Conservation (phyloP, 257 asterid genomes). For the Hygrophila difformis region DNA sequence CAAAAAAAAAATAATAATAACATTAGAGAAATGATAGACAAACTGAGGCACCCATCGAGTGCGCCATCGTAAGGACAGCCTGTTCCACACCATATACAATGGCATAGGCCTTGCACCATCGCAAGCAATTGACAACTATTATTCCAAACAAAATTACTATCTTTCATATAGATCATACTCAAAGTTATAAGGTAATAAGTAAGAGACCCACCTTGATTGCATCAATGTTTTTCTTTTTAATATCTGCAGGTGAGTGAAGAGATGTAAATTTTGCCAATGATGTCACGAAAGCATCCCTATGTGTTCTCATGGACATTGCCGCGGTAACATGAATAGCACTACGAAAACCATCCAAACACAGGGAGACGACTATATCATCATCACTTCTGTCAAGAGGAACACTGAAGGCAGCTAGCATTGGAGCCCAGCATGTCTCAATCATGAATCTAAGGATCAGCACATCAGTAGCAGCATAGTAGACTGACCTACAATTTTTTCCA, state of each 20-base stretch:
- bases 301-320: conserved; percentile 97
- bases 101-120: too few species aligned
- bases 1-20: too few species aligned
- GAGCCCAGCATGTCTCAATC: conserved; percentile 99
- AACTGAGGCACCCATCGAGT: too few species aligned
- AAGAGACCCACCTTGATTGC: conserved; percentile 78
- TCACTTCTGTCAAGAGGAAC: conserved; percentile 98
- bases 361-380: conserved; percentile 62
- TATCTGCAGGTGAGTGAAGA: conserved; percentile 98
- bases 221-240: conserved; percentile 85
- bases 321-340: conserved; percentile 94
- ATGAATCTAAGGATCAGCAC: conserved; percentile 88
- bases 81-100: too few species aligned
- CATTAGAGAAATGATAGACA: too few species aligned
- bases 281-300: conserved; percentile 93
- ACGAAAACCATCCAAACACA: conserved; percentile 86
- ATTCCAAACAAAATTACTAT: background rate
- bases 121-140: conserved; percentile 5
- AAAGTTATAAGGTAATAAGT: too few species aligned
- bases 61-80: too few species aligned
- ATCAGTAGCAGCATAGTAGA: conserved; percentile 93
- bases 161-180: conserved; percentile 2
- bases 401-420: conserved; percentile 98
- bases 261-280: conserved; percentile 95
- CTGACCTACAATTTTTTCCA: conserved; percentile 72